Evolutionary conservation across 345 rosid species (phyloP), one percentile per base, ranked within the genome.

Genomic region (Brassica juncea): DNA sequence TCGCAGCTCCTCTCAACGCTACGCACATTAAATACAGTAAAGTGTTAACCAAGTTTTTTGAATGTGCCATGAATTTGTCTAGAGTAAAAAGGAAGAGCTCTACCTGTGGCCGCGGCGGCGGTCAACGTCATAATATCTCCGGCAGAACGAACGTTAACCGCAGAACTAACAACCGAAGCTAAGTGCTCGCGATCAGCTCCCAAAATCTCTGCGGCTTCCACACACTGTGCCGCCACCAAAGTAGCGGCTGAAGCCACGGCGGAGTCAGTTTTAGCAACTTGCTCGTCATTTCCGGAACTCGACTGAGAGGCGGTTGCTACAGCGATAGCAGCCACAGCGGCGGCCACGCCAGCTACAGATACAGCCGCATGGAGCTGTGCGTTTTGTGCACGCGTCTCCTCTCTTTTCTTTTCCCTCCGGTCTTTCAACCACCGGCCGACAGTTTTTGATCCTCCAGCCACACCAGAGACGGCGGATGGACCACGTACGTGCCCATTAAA

Each of bases 1-100:
- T 90, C 2, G 98, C 97, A 0, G 96, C 99, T 25, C 99, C 99
- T 31, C 99, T 87, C 76, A 95, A 86, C 3, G 99, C 99, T 95
- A 75, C 61, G 25, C 49, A 42, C 14, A 10, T 42, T 94, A 74
- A 42, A 16, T 6, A 7, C 11, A 27, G 55, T 19, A 35, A 34
- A 34, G 21, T 6, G 64, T 79, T 73, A 23, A 27, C 55, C 5
- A 34, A 7, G 68, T 42, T 8, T 37, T 37, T 23, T 37, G 8
- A 8, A 37, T 3, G 49, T 37, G 44, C 11, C 44, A 42, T 10
- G 12, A 37, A 37, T 37, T 37, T 37, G 44, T 8, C 4, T 42
- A 42, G 25, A 44, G 52, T 44, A 44, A 1, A 11, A 44, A 12
- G 28, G 44, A 37, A 57, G 61, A 70, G 49, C 12, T 34, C 30